These are phyloP conservation scores for Ustulina deusta DNA, from an alignment of 2,329 filamentous ascomycete genomes.

Conservation along the genomic window DNA sequence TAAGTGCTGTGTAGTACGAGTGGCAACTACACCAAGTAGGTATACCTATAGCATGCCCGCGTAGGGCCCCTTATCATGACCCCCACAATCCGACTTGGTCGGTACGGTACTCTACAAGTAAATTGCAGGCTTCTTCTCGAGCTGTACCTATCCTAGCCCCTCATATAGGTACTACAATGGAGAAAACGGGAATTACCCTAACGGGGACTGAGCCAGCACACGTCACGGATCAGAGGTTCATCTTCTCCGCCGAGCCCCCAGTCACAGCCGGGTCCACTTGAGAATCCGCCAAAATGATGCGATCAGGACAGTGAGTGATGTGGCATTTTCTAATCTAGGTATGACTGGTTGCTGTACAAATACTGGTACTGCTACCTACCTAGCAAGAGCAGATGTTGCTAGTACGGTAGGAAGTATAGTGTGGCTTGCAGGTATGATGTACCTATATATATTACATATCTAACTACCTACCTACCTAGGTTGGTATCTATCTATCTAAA, in stretches of 20 bases:
- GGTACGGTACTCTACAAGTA: conserved; percentile 15
- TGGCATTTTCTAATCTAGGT: conserved; percentile 15
- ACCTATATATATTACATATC: too few relatives aligned
- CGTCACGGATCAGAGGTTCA: conserved; percentile 29
- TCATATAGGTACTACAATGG: not conserved
- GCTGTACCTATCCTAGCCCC: conserved; percentile 21
- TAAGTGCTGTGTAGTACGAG: conserved; percentile 6
- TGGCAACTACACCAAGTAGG: not conserved
- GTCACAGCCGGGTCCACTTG: conserved; percentile 9
- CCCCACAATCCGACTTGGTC: conserved; percentile 31
- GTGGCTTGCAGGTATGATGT: too few relatives aligned
- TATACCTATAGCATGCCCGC: not conserved
- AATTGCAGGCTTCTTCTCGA: conserved; percentile 11
- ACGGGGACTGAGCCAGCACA: conserved; percentile 13
- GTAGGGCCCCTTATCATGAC: conserved; percentile 35
- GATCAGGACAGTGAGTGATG: conserved; percentile 13
- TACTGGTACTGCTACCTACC: not conserved
- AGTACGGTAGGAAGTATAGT: too few relatives aligned
- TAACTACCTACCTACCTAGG: too few relatives aligned
- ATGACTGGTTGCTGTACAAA: not conserved
- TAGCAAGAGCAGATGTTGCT: not conserved
- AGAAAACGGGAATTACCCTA: conserved; percentile 13
- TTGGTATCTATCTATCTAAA: too few relatives aligned
- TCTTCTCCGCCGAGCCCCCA: conserved; percentile 16
- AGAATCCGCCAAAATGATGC: conserved; percentile 26